Percentiles rank a stretch among this genome's conserved stretches.
phyloP scores from a whole-genome alignment of 2,329 filamentous ascomycete genomes.

The Penicillium aurantiogriseum region DNA sequence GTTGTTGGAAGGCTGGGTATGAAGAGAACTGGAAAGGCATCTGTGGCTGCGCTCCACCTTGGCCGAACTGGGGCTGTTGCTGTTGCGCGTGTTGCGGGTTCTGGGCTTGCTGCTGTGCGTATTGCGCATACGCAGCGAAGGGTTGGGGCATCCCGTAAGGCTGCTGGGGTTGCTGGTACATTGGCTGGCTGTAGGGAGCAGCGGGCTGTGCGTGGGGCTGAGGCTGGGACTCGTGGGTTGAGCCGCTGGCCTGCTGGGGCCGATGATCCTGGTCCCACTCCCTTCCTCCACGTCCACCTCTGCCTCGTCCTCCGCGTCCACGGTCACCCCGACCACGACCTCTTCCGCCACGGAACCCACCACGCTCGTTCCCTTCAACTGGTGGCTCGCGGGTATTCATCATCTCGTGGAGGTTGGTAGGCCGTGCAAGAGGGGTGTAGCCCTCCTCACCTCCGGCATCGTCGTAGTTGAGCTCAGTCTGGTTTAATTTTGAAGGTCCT shows the following conservation, averaged over 20 bases:
- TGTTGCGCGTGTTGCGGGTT: constrained; percentile 32
- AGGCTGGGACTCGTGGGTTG: constrained; percentile 19
- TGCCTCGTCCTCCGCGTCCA: constrained; percentile 38
- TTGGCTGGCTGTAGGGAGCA: constrained; percentile 22
- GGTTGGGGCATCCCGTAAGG: constrained; percentile 29
- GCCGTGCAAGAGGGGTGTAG: constrained; percentile 70
- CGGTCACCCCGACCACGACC: constrained; percentile 48
- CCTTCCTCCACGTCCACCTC: constrained; percentile 34
- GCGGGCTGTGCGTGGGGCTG: constrained; percentile 28
- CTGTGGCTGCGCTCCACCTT: constrained; percentile 28
- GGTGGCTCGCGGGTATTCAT: constrained; percentile 43
- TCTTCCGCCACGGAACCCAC: constrained; percentile 46
- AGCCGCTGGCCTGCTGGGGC: constrained; percentile 24
- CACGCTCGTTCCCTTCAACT: constrained; percentile 36
- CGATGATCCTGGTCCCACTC: constrained; percentile 31
- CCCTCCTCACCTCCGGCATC: constrained; percentile 55
- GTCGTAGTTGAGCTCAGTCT: constrained; percentile 62
- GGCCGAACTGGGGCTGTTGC: constrained; percentile 31
- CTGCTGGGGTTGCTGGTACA: constrained; percentile 28
- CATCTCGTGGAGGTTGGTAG: constrained; percentile 59
- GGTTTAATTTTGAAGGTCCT: constrained; percentile 41
- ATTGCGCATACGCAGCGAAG: constrained; percentile 27
- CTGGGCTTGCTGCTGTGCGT: constrained; percentile 29
- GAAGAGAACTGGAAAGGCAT: constrained; percentile 40
- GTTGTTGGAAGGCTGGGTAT: constrained; percentile 31